Evolutionary conservation across 345 rosid species (phyloP), one percentile per base, ranked within the genome.

Genomic region (Acer campestre): DNA sequence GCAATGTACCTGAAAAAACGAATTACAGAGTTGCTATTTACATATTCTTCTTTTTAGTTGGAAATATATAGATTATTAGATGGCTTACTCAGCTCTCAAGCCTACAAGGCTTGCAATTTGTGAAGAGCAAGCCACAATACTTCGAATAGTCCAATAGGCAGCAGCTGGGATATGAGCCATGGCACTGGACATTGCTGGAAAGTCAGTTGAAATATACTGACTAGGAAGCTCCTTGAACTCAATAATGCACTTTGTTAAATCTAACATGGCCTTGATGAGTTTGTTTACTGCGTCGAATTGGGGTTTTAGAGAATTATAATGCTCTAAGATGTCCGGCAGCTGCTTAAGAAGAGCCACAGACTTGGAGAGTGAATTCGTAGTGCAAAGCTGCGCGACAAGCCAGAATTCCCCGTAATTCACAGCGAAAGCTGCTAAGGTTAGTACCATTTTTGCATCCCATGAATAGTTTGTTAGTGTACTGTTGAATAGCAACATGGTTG

Each of bases 401-500:
- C 84, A 80, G 73, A 88, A 85, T 73, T 88, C 87, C 2, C 89
- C 91, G 61, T 80, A 85, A 67, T 68, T 83, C 64, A 75, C 80
- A 0, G 87, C 82, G 13, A 88, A 88, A 12, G 91, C 91, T 5
- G 91, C 89, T 25, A 88, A 48, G 16, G 79, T 77, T 69, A 88
- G 68, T 77, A 86, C 87, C 68, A 82, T 70, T 82, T 88, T 86
- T 1, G 85, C 91, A 35, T 88, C 89, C 91, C 91, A 86, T 0
- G 85, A 78, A 46, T 81, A 86, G 81, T 71, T 70, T 20, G 88
- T 80, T 16, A 86, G 80, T 42, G 56, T 56, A 35, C 38, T 35
- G 82, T 82, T 77, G 53, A 88, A 79, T 62, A 88, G 66, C 29
- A 61, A 71, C 85, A 85, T 85, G 3, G 88, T 79, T 55, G 83